Evolutionary conservation across 169 alveolate species (phyloP), one percentile per base, ranked within the genome.

Genomic region (Eimeria maxima): DNA sequence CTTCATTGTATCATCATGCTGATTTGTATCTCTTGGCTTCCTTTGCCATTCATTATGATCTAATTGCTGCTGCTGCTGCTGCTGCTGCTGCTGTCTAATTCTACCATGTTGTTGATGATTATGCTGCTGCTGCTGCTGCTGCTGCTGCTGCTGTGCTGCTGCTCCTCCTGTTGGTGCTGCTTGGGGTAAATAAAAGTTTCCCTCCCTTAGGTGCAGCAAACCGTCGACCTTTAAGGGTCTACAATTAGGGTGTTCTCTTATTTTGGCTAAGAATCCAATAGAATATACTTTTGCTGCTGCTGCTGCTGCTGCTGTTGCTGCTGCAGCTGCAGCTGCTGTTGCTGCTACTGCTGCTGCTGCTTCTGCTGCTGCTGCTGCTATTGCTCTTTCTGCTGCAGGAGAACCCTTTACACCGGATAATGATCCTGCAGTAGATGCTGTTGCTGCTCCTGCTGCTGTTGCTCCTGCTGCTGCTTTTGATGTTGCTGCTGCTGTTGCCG

Each of bases 271-370:
- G 22, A 78, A 78, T 20, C 89, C 89, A 78, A 78, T 78, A 14
- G 89, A 78, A 38, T 78, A 78, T 42, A 45, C 65, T 44, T 33
- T 24, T 73, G 44, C 53, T 73, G 50, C 84, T 27, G 84, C 53
- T 76, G 87, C 60, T 76, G 53, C 87, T 76, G 87, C 60, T 33
- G 87, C 87, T 76, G 87, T 60, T 74, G 50, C 86, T 74, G 90
- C 44, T 45, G 90, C 50, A 14, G 90, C 90, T 44, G 90, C 71
- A 24, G 44, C 57, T 50, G 57, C 11, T 11, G 5, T 50, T 5
- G 57, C 57, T 50, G 57, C 57, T 7, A 11, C 5, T 11, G 11
- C 45, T 24, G 65, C 38, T 24, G 88, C 38, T 3, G 88, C 88
- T 55, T 22, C 53, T 53, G 89, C 89, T 80, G 89, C 89, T n/a